These are phyloP conservation scores for Rachicladosporium sp. DNA, from an alignment of 2,329 filamentous ascomycete genomes.

Conservation along the genomic window DNA sequence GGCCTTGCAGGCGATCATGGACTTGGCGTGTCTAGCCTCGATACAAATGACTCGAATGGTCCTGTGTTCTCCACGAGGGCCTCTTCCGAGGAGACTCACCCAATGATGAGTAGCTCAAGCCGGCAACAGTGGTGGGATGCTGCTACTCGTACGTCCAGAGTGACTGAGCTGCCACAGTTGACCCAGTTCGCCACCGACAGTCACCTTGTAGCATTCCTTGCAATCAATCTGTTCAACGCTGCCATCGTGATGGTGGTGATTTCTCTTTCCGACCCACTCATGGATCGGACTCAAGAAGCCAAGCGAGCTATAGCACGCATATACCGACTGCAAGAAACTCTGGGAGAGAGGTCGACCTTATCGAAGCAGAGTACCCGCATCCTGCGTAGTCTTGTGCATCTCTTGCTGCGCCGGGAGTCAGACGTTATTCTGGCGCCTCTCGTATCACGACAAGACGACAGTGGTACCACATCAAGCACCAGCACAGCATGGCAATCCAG, in stretches of 20 bases:
- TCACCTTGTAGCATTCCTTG: constrained; percentile 34
- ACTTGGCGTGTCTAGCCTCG: constrained; percentile 4
- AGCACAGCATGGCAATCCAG: no score
- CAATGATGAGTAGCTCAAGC: constrained; percentile 5
- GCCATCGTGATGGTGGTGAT: constrained; percentile 32
- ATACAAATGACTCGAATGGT: not conserved
- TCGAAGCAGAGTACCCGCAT: constrained; percentile 25
- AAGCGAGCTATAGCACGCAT: constrained; percentile 33
- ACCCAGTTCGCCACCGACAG: constrained; percentile 28
- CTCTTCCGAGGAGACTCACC: no score
- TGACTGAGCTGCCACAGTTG: constrained; percentile 24
- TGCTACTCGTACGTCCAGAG: constrained; percentile 27
- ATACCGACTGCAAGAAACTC: constrained; percentile 28
- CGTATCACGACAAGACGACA: not conserved
- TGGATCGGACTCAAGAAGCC: constrained; percentile 30
- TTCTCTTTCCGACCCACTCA: constrained; percentile 31
- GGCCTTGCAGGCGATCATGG: constrained; percentile 2
- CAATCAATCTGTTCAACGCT: constrained; percentile 35
- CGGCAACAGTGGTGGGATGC: constrained; percentile 26
- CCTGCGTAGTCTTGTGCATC: constrained; percentile 11
- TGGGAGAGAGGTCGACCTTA: constrained; percentile 23
- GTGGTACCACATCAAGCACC: no score
- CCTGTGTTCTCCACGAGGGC: no score
- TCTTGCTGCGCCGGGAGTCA: constrained; percentile 5
- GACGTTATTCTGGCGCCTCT: constrained; percentile 5